A percentile compares a stretch with the other conserved stretches of the same genome.
Conservation (phyloP, 2,329 filamentous ascomycete genomes). For the Hansfordia pulvinata region DNA sequence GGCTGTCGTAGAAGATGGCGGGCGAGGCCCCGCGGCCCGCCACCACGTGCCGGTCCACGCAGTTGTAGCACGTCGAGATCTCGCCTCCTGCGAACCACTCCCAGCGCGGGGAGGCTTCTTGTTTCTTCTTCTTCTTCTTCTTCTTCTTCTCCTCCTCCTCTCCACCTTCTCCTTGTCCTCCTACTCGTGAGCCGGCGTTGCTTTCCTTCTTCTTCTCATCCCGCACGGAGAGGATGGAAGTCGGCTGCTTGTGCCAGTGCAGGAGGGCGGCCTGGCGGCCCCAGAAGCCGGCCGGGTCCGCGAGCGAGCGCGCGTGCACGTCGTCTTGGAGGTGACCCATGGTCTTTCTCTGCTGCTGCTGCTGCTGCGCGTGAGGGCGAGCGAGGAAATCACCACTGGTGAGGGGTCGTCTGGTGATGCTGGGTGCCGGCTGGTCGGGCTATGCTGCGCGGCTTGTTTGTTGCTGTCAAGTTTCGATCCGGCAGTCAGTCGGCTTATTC, state of each 20-base stretch:
- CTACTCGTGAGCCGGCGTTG: constrained; percentile 34
- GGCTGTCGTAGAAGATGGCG: constrained; percentile 80
- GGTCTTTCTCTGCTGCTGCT: no score
- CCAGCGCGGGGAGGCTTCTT: no score
- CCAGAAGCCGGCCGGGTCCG: constrained; percentile 66
- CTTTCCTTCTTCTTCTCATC: constrained; percentile 37
- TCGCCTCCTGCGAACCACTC: constrained; percentile 82
- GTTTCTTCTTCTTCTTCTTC: no score
- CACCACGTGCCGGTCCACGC: constrained; percentile 76
- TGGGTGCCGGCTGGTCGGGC: no score
- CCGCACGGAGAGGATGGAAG: constrained; percentile 42
- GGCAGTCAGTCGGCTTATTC: no score
- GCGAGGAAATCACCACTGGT: no score
- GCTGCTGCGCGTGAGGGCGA: no score
- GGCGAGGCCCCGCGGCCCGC: constrained; percentile 59
- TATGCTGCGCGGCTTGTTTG: no score
- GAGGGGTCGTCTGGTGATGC: no score
- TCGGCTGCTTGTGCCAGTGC: constrained; percentile 68
- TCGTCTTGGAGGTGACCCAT: constrained; percentile 40
- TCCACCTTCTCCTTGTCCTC: no score
- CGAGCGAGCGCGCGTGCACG: constrained; percentile 42
- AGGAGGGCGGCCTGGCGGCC: constrained; percentile 58
- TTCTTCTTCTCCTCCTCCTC: no score
- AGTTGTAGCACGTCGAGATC: constrained; percentile 87
- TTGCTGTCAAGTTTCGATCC: no score